Evolutionary conservation across 2,329 filamentous ascomycete species (phyloP), one percentile per base, ranked within the genome.

Genomic region (Apiospora saccharicola): DNA sequence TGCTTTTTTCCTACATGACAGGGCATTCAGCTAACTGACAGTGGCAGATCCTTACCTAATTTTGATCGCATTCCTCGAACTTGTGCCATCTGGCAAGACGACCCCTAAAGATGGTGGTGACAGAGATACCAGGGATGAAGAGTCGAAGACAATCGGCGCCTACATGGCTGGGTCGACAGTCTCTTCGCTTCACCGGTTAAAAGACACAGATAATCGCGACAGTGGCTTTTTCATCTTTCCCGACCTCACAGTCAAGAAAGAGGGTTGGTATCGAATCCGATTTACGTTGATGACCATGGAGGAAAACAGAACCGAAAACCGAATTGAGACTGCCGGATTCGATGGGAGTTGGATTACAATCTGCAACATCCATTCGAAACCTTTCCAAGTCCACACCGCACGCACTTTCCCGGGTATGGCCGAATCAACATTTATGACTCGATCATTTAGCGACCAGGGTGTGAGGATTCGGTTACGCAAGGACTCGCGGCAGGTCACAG

Each of bases 181-280:
- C 6, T 97, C 94, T 1, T 97, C 94, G 12, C 86, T 96, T 68
- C 93, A 97, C 81, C 89, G 93, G 71, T 84, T 97, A 71, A 96
- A 96, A 81, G 93, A 97, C 79, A 87, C 90, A 3, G 88, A 92
- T 77, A 95, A 95, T 78, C 86, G 85, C 84, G 94, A 96, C 81
- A 93, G 93, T 14, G 94, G 92, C 0, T 97, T 95, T 83, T 97
- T 97, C 78, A 92, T 97, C n/a, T 97, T 97, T 81, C 93, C 93
- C 6, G 94, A 98, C 81, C 86, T 98, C 30, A 96, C 94, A 0
- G 90, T 96, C 73, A 92, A 92, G 79, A 86, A 90, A 34, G 90
- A 93, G 77, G 95, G 95, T 43, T 86, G 85, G 26, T 96, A 91
- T 79, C 87, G 91, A 47, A 86, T 98, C 51, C 89, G 91, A 71